These are phyloP conservation scores for Solanum ossicruentum DNA, from an alignment of 257 asterid species.

Conservation along the genomic window DNA sequence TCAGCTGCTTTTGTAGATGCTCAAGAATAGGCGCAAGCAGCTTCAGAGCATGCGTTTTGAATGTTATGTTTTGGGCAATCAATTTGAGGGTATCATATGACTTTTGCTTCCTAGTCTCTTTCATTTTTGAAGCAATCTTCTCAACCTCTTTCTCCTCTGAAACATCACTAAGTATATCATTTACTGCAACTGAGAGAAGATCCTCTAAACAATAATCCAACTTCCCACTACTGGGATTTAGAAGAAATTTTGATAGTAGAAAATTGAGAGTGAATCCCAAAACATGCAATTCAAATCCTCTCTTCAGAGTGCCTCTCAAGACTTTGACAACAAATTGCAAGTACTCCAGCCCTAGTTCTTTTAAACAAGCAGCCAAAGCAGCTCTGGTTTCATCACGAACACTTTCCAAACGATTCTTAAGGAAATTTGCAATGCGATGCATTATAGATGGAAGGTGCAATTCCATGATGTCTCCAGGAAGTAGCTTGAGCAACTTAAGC, in stretches of 20 bases:
- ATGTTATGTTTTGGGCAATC: slow-evolving; percentile 69
- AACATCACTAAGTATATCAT: slow-evolving; percentile 83
- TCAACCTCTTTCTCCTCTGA: slow-evolving; percentile 97
- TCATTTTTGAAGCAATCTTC: slow-evolving; percentile 89
- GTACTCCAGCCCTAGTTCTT: slow-evolving; percentile 83
- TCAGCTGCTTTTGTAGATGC: slow-evolving; percentile 58
- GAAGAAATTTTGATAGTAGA: slow-evolving; percentile 56
- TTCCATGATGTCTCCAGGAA: slow-evolving; percentile 75
- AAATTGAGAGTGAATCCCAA: slow-evolving; percentile 81
- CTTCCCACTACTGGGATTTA: slow-evolving; percentile 41
- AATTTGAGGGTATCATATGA: slow-evolving; percentile 79
- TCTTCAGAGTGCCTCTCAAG: slow-evolving; percentile 56
- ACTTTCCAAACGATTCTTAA: slow-evolving; percentile 71
- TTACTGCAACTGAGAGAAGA: slow-evolving; percentile 56
- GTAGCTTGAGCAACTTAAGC: slow-evolving; percentile 75
- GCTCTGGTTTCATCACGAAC: slow-evolving; percentile 86
- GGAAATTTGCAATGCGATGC: slow-evolving; percentile 81
- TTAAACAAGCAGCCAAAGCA: slow-evolving; percentile 77
- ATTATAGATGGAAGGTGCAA: slow-evolving; percentile 70
- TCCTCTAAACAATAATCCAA: slow-evolving; percentile 77
- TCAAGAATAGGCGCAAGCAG: slow-evolving; percentile 56
- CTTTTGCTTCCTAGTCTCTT: slow-evolving; percentile 85
- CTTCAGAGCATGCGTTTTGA: slow-evolving; percentile 64
- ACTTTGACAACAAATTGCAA: slow-evolving; percentile 69
- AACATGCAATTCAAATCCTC: slow-evolving; percentile 84